These are phyloP conservation scores for Limnanthes douglasii DNA, from an alignment of 345 rosid genomes.

Conservation along the genomic window DNA sequence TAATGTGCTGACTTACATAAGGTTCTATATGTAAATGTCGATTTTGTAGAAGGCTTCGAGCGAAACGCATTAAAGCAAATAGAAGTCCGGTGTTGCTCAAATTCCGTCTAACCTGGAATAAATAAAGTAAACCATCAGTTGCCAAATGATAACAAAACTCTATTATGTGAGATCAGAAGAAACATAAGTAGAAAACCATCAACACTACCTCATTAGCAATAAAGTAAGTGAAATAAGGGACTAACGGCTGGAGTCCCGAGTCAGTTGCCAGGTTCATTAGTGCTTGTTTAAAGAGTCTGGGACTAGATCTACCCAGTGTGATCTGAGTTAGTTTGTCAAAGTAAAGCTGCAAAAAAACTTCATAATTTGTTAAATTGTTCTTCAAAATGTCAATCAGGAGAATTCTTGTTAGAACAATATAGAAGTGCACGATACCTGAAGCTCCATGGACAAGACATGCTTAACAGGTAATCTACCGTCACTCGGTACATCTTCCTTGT, in stretches of 20 bases:
- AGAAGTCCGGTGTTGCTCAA: slow-evolving; percentile 38
- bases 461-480: slow-evolving; percentile 42
- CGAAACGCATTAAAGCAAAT: slow-evolving; percentile 57
- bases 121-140: slow-evolving; percentile 5
- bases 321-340: slow-evolving; percentile 52
- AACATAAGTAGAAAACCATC: background rate
- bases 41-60: slow-evolving; percentile 63
- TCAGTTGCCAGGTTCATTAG: slow-evolving; percentile 54
- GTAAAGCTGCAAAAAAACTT: slow-evolving; percentile 34
- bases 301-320: slow-evolving; percentile 23
- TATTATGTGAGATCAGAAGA: background rate
- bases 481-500: slow-evolving; percentile 48
- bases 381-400: background rate
- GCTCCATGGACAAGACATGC: slow-evolving; percentile 59
- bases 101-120: slow-evolving; percentile 40
- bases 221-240: slow-evolving; percentile 51
- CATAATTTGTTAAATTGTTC: background rate
- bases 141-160: slow-evolving; percentile 4
- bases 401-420: background rate
- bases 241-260: slow-evolving; percentile 65
- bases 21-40: slow-evolving; percentile 73
- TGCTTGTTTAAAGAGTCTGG: slow-evolving; percentile 52
- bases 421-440: slow-evolving; percentile 35
- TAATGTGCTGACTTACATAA: slow-evolving; percentile 87
- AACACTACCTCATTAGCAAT: slow-evolving; percentile 58